A percentile compares a stretch with the other conserved stretches of the same genome.
phyloP scores from a whole-genome alignment of 257 asterid species.

The Prunella vulgaris region DNA sequence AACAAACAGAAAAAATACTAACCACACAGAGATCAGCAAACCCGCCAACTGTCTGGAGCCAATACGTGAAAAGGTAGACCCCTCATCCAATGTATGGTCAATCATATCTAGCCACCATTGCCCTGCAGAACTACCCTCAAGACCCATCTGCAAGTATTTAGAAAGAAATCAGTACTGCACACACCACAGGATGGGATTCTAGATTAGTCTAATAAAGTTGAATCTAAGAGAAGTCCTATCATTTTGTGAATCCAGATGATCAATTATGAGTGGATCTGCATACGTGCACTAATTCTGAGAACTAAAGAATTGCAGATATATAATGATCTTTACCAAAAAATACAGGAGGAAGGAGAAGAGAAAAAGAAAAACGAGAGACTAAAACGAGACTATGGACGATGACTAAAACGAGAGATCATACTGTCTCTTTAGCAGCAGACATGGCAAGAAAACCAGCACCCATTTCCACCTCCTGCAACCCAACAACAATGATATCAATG shows the following conservation, averaged over 20 bases:
- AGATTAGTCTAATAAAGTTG: background rate
- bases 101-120: slow-evolving; percentile 99
- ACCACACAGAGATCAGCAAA: slow-evolving; percentile 92
- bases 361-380: background rate
- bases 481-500: slow-evolving; percentile 67
- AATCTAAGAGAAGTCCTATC: background rate
- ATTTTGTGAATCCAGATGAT: background rate
- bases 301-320: background rate
- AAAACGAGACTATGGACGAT: background rate
- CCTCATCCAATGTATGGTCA: slow-evolving; percentile 88
- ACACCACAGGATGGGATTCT: background rate
- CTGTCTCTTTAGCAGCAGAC: slow-evolving; percentile 99
- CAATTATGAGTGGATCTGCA: background rate
- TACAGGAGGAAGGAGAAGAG: background rate
- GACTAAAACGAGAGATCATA: slow-evolving; percentile 26
- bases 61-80: slow-evolving; percentile 71
- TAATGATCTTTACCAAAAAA: background rate
- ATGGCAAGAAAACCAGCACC: slow-evolving; percentile 99
- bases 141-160: slow-evolving; percentile 73
- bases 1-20: slow-evolving; percentile 29
- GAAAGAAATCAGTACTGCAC: background rate
- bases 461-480: slow-evolving; percentile 99
- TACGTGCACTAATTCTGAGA: background rate
- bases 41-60: slow-evolving; percentile 99
- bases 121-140: slow-evolving; percentile 95